These are phyloP conservation scores for Picochlorum sp. DNA, from an alignment of 139 green algal genomes.

Conservation along the genomic window DNA sequence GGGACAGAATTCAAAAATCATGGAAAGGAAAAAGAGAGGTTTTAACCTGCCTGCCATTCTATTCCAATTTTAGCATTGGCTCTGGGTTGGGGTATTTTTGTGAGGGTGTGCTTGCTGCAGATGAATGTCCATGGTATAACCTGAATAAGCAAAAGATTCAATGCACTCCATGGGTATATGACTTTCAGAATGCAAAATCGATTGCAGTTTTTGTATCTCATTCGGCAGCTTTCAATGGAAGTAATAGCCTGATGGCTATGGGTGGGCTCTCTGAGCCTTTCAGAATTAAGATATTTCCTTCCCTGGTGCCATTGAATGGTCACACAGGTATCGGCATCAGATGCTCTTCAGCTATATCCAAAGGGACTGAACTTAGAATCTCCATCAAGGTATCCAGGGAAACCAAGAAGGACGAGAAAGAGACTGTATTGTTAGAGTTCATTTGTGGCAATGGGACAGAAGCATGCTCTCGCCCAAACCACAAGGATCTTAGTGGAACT, in stretches of 20 bases:
- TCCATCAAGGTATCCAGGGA: background rate
- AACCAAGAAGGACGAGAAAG: background rate
- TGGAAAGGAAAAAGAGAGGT: background rate
- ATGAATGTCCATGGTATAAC: conserved; percentile 6
- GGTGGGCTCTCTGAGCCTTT: background rate
- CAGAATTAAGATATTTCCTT: background rate
- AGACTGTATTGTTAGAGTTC: background rate
- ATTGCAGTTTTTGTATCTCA: background rate
- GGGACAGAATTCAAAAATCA: background rate
- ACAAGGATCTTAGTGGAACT: background rate
- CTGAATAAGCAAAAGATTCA: conserved; percentile 13
- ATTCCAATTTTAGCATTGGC: conserved; percentile 7
- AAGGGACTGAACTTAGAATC: background rate
- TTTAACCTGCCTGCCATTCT: conserved; percentile 5
- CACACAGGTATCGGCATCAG: background rate
- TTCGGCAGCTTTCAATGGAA: background rate
- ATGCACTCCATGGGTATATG: background rate
- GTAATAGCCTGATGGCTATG: background rate
- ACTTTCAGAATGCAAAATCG: background rate
- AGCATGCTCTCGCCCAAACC: background rate
- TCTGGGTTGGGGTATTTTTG: background rate
- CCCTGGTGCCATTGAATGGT: background rate
- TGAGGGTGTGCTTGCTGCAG: background rate
- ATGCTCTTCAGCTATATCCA: background rate
- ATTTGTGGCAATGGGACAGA: background rate